These are phyloP conservation scores for Suillus subalutaceus DNA, from an alignment of 768 basidiomycete species.

Conservation along the genomic window DNA sequence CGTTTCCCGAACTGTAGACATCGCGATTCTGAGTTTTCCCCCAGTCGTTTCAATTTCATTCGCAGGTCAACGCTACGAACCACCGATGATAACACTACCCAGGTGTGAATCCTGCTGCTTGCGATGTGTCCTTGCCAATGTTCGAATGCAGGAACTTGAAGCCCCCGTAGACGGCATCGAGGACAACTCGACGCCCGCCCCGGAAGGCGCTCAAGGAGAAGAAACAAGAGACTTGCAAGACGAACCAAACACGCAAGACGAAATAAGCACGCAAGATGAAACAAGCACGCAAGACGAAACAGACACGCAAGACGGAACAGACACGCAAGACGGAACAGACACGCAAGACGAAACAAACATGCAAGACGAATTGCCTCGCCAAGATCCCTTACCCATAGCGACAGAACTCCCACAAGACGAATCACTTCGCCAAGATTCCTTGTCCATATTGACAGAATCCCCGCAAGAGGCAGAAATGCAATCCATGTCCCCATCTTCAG, in stretches of 20 bases:
- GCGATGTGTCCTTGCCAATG: not conserved
- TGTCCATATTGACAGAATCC: not conserved
- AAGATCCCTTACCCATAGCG: not conserved
- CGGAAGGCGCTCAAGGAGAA: not conserved
- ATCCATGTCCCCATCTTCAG: not conserved
- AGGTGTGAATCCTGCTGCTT: not conserved
- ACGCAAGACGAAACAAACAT: not conserved
- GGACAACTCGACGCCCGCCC: not conserved
- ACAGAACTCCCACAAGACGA: not conserved
- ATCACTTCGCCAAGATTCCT: not conserved
- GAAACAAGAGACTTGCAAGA: not conserved
- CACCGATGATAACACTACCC: not conserved
- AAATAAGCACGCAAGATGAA: not conserved
- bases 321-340: not conserved
- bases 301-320: not conserved
- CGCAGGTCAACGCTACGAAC: not conserved
- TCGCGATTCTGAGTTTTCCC: not conserved
- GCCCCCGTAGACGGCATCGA: not conserved
- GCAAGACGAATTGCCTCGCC: not conserved
- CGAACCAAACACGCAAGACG: not conserved
- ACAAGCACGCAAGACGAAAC: not conserved
- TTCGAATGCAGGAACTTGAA: not conserved
- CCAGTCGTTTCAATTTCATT: constrained; percentile 3
- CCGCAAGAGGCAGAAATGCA: not conserved
- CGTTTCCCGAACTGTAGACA: not conserved